Conservation (phyloP, 2,329 filamentous ascomycete species). For the Fusarium nygamai region DNA sequence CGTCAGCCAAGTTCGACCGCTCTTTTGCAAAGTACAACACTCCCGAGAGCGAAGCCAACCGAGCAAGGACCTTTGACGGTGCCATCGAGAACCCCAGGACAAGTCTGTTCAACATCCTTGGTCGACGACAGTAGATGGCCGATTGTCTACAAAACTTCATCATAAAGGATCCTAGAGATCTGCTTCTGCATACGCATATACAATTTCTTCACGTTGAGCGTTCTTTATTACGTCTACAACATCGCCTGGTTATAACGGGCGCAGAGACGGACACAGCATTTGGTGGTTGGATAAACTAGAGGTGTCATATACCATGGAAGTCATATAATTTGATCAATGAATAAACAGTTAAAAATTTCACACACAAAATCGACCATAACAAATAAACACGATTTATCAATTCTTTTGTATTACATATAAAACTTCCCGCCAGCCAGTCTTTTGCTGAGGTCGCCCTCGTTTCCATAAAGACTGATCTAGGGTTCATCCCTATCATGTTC, state of each 20-base stretch:
- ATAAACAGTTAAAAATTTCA: conserved; percentile 15
- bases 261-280: conserved; percentile 1
- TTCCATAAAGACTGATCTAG: conserved; percentile 21
- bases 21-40: conserved; percentile 53
- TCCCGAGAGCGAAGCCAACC: conserved; percentile 49
- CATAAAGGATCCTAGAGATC: not conserved
- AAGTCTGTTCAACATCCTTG: conserved; percentile 49
- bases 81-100: conserved; percentile 47
- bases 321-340: conserved; percentile 17
- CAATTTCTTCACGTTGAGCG: conserved; percentile 28
- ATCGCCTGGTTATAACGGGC: not conserved
- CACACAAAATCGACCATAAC: not conserved
- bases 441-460: conserved; percentile 12
- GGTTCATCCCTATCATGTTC: not conserved
- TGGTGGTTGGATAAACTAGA: not conserved
- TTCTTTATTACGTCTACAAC: conserved; percentile 23
- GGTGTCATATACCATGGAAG: conserved; percentile 28
- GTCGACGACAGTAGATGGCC: conserved; percentile 42
- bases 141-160: not conserved
- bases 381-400: not conserved
- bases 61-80: conserved; percentile 47
- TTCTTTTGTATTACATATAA: conserved; percentile 40
- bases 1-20: conserved; percentile 50
- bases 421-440: conserved; percentile 7
- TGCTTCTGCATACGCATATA: conserved; percentile 2